A percentile compares a stretch with the other conserved stretches of the same genome.
Conservation (phyloP, 371 early-diverging fungal genomes). For the Smittium mucronatum region DNA sequence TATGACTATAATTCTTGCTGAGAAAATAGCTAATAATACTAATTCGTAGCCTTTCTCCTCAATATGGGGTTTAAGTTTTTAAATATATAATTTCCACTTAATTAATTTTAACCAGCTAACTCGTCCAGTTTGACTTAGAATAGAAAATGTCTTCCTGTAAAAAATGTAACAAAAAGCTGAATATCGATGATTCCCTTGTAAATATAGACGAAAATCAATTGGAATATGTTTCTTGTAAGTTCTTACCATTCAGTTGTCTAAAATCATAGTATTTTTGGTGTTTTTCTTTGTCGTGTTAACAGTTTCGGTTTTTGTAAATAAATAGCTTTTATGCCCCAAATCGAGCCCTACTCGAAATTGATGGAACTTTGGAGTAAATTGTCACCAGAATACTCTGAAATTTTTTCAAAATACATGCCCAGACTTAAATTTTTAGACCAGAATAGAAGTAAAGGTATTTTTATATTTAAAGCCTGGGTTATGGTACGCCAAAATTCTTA, state of each 20-base stretch:
- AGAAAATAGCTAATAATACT: too few species aligned
- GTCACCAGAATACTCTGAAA: not conserved
- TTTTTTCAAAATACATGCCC: not conserved
- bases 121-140: too few species aligned
- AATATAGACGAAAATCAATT: not conserved
- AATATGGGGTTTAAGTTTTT: too few species aligned
- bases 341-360: not conserved
- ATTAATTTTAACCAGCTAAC: too few species aligned
- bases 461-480: not conserved
- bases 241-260: not conserved
- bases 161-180: conserved; percentile 5
- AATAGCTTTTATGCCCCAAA: not conserved
- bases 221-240: not conserved
- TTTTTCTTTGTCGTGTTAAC: not conserved
- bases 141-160: conserved; percentile 6
- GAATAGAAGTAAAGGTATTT: not conserved
- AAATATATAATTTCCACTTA: too few species aligned
- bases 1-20: too few species aligned
- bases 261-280: not conserved
- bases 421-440: not conserved
- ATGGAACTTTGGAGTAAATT: not conserved
- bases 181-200: not conserved
- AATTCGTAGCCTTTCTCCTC: too few species aligned
- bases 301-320: not conserved
- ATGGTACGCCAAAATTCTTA: not conserved